These are phyloP conservation scores for Yamadazyma laniorum DNA, from an alignment of 805 yeast genomes.

Conservation along the genomic window DNA sequence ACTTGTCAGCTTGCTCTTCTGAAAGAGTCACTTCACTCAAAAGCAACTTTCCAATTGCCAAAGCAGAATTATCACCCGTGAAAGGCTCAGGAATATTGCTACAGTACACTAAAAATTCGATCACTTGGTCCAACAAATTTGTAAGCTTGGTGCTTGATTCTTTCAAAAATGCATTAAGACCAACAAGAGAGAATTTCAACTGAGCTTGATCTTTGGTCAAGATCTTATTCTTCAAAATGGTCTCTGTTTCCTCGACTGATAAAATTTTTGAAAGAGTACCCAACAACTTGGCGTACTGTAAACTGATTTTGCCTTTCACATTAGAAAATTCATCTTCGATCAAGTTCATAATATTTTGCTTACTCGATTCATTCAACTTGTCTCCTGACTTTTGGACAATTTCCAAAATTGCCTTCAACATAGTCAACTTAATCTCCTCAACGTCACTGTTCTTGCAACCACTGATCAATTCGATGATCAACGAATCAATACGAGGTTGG, in stretches of 20 bases:
- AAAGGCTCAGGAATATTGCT: constrained; percentile 44
- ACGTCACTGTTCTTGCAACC: constrained; percentile 70
- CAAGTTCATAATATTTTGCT: constrained; percentile 62
- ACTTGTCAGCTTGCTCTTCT: constrained; percentile 36
- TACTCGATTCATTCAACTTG: constrained; percentile 72
- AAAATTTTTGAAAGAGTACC: constrained; percentile 74
- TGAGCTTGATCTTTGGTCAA: constrained; percentile 47
- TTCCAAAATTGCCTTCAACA: constrained; percentile 80
- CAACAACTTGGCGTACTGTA: constrained; percentile 73
- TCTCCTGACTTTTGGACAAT: constrained; percentile 78
- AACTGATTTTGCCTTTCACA: constrained; percentile 58
- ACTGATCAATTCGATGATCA: constrained; percentile 75
- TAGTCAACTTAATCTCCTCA: constrained; percentile 75
- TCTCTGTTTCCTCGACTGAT: constrained; percentile 59
- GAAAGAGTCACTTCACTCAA: constrained; percentile 48
- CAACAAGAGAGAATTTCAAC: constrained; percentile 57
- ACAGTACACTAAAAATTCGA: constrained; percentile 47
- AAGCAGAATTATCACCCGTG: constrained; percentile 70
- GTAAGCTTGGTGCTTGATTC: constrained; percentile 67
- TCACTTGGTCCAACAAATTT: constrained; percentile 50
- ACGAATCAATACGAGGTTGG: constrained; percentile 92
- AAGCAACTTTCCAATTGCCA: constrained; percentile 80
- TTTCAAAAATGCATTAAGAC: constrained; percentile 75
- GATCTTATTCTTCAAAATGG: constrained; percentile 59
- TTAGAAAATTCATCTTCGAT: constrained; percentile 66